phyloP scores from a whole-genome alignment of 1,139 yeast species.

The Saccharomyces hybrid region DNA sequence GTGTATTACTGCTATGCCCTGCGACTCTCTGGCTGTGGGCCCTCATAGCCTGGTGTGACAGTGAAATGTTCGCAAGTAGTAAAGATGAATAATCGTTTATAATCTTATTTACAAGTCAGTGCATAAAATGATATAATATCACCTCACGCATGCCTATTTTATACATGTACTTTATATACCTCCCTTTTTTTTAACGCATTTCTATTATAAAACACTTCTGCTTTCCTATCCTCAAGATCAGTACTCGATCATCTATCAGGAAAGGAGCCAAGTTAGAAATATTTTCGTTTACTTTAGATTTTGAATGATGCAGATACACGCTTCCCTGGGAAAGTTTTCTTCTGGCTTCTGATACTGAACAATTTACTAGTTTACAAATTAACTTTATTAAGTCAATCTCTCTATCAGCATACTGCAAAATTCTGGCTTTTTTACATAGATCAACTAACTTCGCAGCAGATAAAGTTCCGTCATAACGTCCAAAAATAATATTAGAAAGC shows the following conservation, averaged over 20 bases:
- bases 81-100: slow-evolving; percentile 9
- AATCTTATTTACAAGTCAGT: not conserved
- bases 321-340: slow-evolving; percentile 66
- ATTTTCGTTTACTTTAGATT: slow-evolving; percentile 46
- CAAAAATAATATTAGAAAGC: slow-evolving; percentile 59
- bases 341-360: slow-evolving; percentile 52
- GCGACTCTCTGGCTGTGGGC: slow-evolving; percentile 26
- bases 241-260: slow-evolving; percentile 50
- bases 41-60: slow-evolving; percentile 25
- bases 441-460: slow-evolving; percentile 47
- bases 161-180: slow-evolving; percentile 3
- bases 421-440: slow-evolving; percentile 56
- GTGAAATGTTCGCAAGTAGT: slow-evolving; percentile 24
- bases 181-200: slow-evolving; percentile 25
- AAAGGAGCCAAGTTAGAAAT: slow-evolving; percentile 39
- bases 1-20: slow-evolving; percentile 18
- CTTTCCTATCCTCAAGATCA: slow-evolving; percentile 72
- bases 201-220: slow-evolving; percentile 52
- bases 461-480: slow-evolving; percentile 41
- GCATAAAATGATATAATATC: not conserved
- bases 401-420: slow-evolving; percentile 39
- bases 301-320: slow-evolving; percentile 56
- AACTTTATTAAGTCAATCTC: slow-evolving; percentile 29
- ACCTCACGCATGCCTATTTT: slow-evolving; percentile 5
- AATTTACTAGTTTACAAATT: slow-evolving; percentile 32